Evolutionary conservation across 805 yeast genomes (phyloP).

Genomic region (Ogataea pini): DNA sequence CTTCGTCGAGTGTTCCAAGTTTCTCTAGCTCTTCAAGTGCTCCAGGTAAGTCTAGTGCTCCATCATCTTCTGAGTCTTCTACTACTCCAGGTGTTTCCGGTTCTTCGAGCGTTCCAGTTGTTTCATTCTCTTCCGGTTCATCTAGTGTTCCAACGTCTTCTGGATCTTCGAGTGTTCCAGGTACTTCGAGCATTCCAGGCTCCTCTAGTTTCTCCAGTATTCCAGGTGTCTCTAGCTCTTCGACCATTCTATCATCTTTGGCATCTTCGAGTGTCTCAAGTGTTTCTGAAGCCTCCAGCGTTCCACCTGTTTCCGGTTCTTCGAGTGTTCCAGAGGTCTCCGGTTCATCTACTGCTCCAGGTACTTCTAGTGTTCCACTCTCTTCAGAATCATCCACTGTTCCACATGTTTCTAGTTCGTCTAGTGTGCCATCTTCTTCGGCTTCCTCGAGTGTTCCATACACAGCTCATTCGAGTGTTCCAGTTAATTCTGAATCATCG

Average conservation of each 20-base stretch:
- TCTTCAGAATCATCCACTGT: too few relatives aligned
- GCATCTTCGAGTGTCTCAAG: background rate
- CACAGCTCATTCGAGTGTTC: background rate
- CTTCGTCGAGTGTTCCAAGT: slow-evolving; percentile 3
- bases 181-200: background rate
- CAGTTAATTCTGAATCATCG: background rate
- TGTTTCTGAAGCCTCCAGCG: too few relatives aligned
- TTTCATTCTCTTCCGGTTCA: background rate
- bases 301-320: too few relatives aligned
- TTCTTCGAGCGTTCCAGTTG: background rate
- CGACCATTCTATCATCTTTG: background rate
- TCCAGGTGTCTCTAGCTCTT: background rate
- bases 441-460: background rate
- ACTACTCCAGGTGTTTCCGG: background rate
- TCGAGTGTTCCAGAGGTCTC: slow-evolving; percentile 1
- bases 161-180: background rate
- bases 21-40: background rate
- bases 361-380: background rate
- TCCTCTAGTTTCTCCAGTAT: background rate
- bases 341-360: background rate
- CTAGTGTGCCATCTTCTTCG: background rate
- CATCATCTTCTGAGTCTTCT: too few relatives aligned
- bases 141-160: background rate
- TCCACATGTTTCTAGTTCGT: too few relatives aligned
- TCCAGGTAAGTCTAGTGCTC: background rate